A percentile compares a stretch with the other conserved stretches of the same genome.
phyloP scores from a whole-genome alignment of 768 basidiomycete species.

The Tylopilus sp. region DNA sequence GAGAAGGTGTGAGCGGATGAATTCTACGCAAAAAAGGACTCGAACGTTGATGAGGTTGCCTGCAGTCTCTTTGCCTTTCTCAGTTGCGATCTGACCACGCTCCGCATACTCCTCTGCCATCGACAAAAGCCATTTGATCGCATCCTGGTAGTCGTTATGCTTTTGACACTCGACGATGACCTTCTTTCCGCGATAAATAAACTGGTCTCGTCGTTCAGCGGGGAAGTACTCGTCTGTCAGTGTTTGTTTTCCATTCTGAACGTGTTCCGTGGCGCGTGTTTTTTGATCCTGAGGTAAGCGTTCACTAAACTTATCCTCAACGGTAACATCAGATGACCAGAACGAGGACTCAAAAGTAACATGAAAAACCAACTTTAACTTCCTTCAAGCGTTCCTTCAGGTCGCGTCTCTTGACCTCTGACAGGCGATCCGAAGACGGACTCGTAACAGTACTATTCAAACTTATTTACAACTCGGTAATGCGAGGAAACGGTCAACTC shows the following conservation, averaged over 20 bases:
- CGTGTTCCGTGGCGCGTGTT: slow-evolving; percentile 48
- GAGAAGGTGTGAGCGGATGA: slow-evolving; percentile 16
- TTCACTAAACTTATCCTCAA: slow-evolving; percentile 45
- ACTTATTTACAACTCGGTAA: not conserved
- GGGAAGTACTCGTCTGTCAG: slow-evolving; percentile 86
- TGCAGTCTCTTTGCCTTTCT: slow-evolving; percentile 30
- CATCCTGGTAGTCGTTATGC: slow-evolving; percentile 85
- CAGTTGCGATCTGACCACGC: slow-evolving; percentile 43
- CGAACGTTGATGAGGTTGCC: slow-evolving; percentile 14
- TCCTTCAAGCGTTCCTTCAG: slow-evolving; percentile 30
- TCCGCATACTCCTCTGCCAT: slow-evolving; percentile 59
- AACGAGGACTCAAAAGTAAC: not conserved
- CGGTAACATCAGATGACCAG: slow-evolving; percentile 1
- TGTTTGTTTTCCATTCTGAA: slow-evolving; percentile 62
- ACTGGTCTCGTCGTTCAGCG: slow-evolving; percentile 84
- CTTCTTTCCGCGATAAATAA: slow-evolving; percentile 93
- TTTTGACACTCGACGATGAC: slow-evolving; percentile 90
- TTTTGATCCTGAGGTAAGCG: slow-evolving; percentile 69
- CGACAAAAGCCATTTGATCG: slow-evolving; percentile 68
- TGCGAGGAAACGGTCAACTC: not conserved
- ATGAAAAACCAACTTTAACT: slow-evolving; percentile 25
- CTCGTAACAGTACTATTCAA: slow-evolving; percentile 24
- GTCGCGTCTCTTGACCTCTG: slow-evolving; percentile 36
- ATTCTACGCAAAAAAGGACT: not conserved
- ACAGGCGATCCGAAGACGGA: not conserved